phyloP scores from a whole-genome alignment of 345 rosid species.

The Sisymbrium irio region DNA sequence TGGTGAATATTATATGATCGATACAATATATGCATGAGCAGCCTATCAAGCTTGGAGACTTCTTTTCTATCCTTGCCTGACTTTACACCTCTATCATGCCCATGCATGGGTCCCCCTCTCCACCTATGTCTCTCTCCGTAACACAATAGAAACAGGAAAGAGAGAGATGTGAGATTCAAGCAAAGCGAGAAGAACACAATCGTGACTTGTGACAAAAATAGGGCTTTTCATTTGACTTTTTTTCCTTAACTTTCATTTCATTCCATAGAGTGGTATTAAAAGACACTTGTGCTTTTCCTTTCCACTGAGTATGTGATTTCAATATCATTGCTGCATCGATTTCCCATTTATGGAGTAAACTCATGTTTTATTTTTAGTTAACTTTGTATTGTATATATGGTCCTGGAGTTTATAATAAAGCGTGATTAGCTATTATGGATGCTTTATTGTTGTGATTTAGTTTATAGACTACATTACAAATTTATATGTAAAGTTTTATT shows the following conservation, averaged over 20 bases:
- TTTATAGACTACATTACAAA: background rate
- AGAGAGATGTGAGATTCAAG: conserved; percentile 37
- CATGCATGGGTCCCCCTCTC: conserved; percentile 41
- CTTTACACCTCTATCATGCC: conserved; percentile 42
- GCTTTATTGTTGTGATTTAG: background rate
- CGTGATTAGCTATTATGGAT: background rate
- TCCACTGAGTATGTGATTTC: conserved; percentile 28
- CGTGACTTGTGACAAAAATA: conserved; percentile 21
- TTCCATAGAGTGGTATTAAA: conserved; percentile 24
- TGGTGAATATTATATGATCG: conserved; percentile 14
- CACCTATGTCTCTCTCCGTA: conserved; percentile 9
- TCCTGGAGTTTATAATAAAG: background rate
- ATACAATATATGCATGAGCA: conserved; percentile 32
- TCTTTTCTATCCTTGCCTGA: conserved; percentile 35
- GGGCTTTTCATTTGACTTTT: conserved; percentile 31
- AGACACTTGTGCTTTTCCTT: conserved; percentile 21
- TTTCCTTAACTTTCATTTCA: conserved; percentile 17
- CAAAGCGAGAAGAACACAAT: conserved; percentile 31
- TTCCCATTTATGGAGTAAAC: conserved; percentile 32
- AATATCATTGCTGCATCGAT: conserved; percentile 30
- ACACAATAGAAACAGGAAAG: background rate
- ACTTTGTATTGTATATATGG: conserved; percentile 1
- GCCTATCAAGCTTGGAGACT: conserved; percentile 38
- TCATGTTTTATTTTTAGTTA: conserved; percentile 25
- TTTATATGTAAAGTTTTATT: background rate